phyloP scores from a whole-genome alignment of 352 stramenopile genomes.

The Phytophthora pisi region DNA sequence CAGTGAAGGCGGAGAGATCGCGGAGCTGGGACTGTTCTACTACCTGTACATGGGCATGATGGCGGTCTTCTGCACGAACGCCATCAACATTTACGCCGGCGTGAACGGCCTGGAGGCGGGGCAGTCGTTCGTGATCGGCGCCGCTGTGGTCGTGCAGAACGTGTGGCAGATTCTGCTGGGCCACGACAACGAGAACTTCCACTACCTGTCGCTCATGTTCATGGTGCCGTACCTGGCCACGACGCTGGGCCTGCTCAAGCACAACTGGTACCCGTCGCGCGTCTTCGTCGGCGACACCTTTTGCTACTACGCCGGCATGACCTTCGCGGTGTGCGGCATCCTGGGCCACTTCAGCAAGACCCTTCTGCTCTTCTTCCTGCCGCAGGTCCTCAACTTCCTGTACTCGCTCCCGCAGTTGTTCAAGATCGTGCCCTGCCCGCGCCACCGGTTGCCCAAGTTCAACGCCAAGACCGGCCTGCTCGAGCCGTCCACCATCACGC shows the following conservation, averaged over 20 bases:
- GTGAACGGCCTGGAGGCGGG: slow-evolving; percentile 99
- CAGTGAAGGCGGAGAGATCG: slow-evolving; percentile 83
- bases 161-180: slow-evolving; percentile 92
- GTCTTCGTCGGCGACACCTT: slow-evolving; percentile 99
- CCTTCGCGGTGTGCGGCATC: slow-evolving; percentile 96
- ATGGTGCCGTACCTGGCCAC: slow-evolving; percentile 96
- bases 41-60: slow-evolving; percentile 99
- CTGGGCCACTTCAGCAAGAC: slow-evolving; percentile 99
- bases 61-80: slow-evolving; percentile 99
- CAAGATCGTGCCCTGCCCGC: slow-evolving; percentile 97
- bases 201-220: slow-evolving; percentile 97
- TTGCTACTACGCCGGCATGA: slow-evolving; percentile 99
- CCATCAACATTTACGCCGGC: slow-evolving; percentile 99
- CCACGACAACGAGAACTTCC: slow-evolving; percentile 87
- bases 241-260: slow-evolving; percentile 93
- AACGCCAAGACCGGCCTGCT: slow-evolving; percentile 92
- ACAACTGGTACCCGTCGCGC: slow-evolving; percentile 98
- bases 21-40: slow-evolving; percentile 95
- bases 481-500: slow-evolving; percentile 92
- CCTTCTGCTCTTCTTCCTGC: slow-evolving; percentile 97
- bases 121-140: slow-evolving; percentile 93
- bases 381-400: slow-evolving; percentile 99
- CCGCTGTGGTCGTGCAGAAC: slow-evolving; percentile 95
- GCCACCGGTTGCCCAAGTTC: slow-evolving; percentile 96
- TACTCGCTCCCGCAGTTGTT: slow-evolving; percentile 98